These are phyloP conservation scores for Camelina laxa DNA, from an alignment of 345 rosid species.

Conservation along the genomic window DNA sequence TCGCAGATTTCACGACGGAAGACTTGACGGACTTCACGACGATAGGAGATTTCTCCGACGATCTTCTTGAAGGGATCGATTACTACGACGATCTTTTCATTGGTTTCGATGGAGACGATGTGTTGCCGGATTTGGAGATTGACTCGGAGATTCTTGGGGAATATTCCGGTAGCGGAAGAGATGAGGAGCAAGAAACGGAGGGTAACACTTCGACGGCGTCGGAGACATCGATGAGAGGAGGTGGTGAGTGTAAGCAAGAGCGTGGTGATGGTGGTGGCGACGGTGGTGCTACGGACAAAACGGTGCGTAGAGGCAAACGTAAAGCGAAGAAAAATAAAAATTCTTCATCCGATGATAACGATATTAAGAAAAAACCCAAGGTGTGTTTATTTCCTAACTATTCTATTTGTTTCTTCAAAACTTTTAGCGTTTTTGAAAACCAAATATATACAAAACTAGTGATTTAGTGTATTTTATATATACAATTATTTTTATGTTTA, in stretches of 20 bases:
- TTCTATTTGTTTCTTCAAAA: background rate
- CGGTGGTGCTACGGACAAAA: slow-evolving; percentile 37
- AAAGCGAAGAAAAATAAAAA: slow-evolving; percentile 59
- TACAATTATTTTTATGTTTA: background rate
- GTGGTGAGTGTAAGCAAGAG: slow-evolving; percentile 44
- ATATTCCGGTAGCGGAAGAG: slow-evolving; percentile 57
- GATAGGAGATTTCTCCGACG: slow-evolving; percentile 43
- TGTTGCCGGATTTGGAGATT: slow-evolving; percentile 75
- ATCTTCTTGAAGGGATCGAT: slow-evolving; percentile 61
- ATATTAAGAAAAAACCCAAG: slow-evolving; percentile 44
- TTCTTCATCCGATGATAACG: slow-evolving; percentile 49
- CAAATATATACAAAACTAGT: background rate
- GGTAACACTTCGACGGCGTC: slow-evolving; percentile 51
- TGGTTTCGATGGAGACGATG: slow-evolving; percentile 63
- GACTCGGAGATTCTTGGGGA: slow-evolving; percentile 71
- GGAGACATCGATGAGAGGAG: slow-evolving; percentile 40
- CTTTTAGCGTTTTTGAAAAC: background rate
- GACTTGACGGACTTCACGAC: slow-evolving; percentile 59
- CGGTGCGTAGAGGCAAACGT: slow-evolving; percentile 43
- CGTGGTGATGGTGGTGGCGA: slow-evolving; percentile 56
- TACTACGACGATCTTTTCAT: slow-evolving; percentile 79
- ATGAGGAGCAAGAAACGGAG: slow-evolving; percentile 62
- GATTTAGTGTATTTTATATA: background rate
- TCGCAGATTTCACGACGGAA: slow-evolving; percentile 49
- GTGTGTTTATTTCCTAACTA: slow-evolving; percentile 10